Base-by-base conservation (phyloP, 768 basidiomycete species). In the Leccinum truebloodii region DNA sequence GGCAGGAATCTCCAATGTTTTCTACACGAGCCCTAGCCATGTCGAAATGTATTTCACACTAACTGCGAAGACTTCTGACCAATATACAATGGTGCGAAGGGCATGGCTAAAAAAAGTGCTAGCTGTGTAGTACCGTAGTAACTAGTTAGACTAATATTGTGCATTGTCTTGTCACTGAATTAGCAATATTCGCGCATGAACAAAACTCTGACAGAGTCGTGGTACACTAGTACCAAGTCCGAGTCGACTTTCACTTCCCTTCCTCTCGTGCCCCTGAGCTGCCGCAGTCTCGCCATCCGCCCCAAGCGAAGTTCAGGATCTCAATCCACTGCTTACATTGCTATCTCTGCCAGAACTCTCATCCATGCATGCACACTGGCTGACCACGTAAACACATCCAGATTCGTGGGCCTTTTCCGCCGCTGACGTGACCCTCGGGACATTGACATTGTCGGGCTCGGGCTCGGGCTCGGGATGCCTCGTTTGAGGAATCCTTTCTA, bases 401-500 rank as follows among this genome's bases (percentile, higher is more conserved):
- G 83, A 49, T 90, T 49, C 79, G 76, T 13, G 80, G 76, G 22
- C 78, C 75, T 63, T 81, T 85, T 9, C 80, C 82, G 3, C 83
- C 81, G 9, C 79, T 62, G 9, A 55, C 76, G 46, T 79, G 68
- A 4, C 28, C 28, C 8, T 8, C 4, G 8, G 26, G 28, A 30
- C 82, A 83, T 83, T 2, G 77, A 80, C 69, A 65, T 75, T 1
- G 71, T 68, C 12, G 54, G 71, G 68, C 24, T 72, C 60, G 64
- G 71, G 68, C 24, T 72, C 60, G 64, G 65, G n/a, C 59, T 72
- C 6, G 67, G 69, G 10, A 69, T 56, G 4, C 65, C 55, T 39
- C 62, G 63, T 48, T 69, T 62, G 9, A 95, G 80, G 6, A 90
- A 94, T 8, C 92, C 94, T 87, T 95, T 96, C 89, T 95, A 65